Base-by-base conservation (phyloP, 257 asterid species). In the Gentiana macrophylla region DNA sequence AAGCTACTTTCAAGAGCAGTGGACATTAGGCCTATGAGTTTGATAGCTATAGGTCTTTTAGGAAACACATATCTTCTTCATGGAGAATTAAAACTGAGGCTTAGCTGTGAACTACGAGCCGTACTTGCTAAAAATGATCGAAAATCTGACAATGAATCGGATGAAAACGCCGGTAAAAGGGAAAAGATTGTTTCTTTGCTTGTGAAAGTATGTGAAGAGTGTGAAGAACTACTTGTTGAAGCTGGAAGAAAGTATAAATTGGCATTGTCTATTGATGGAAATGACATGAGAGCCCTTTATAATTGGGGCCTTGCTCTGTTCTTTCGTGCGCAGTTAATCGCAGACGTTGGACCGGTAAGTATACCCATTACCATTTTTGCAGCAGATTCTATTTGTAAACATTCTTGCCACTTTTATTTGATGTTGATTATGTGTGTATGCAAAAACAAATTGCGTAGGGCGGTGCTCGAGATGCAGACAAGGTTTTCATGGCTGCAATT, bases 221-320 rank as follows among this genome's bases (percentile, higher is more conserved):
- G 96, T 47, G 96, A 86, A 82, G 94, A 74, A 66, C 74, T 86
- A 33, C 94, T 86, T 46, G 63, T 86, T 70, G 78, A 82, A 61
- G 94, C 97, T 13, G 96, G 97, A 62, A 68, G 94, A 58, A 85
- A 77, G 66, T 86, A 84, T 77, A 86, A 75, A 75, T 35, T 74
- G 68, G 96, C 96, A 13, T 72, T 90, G 78, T 82, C 96, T 3
- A 90, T 90, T 50, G 94, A 90, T 44, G 91, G 91, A 66, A 80
- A 66, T 75, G 97, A 90, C 70, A 75, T 84, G 80, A 80, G 75
- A 80, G 86, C 96, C 48, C 60, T 90, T 77, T 84, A 86, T 75
- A 86, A 90, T 67, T 86, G 94, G 97, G 97, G 96, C 35, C 89
- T 90, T 55, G 91, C 97, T 37, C 91, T 90, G 55, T 75, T 84